Base-by-base conservation (phyloP, 306 rosid genomes). In the Delonix regia region DNA sequence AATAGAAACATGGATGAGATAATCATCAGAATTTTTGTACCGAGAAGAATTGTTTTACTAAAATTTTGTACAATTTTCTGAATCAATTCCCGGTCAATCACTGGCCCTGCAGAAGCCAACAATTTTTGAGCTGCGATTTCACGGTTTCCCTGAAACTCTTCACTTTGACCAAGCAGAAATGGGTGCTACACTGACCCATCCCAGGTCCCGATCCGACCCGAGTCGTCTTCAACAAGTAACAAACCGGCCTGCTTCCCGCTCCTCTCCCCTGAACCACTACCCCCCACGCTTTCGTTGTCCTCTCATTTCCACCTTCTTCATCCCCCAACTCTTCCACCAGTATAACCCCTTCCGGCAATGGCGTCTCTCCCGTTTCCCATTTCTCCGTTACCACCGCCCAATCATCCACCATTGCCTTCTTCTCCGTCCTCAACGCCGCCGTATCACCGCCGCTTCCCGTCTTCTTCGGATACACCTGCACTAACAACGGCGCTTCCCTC, bases 191-290 rank as follows among this genome's bases (percentile, higher is more conserved):
- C 4, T 73, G 3, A 0, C 92, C 90, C 80, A 78, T 28, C 0
- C 92, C 90, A 0, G 41, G 10, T 0, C 90, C 92, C 0, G 86
- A 66, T 4, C 85, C 86, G 30, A 67, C 85, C 68, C 85, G 79
- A 14, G 81, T 80, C 2, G 97, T 90, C 55, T 92, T 90, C 65
- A 92, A 33, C 72, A 90, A 52, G 73, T 92, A 92, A 63, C 97
- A 92, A 12, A 81, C 82, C 9, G 97, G 96, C 0, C 81, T 89
- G 45, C 81, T 75, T 55, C 88, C 92, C 11, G 33, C 71, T 1
- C 92, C 96, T 19, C 82, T 92, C 27, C 92, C 96, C 77, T 92
- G 97, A 81, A 90, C 90, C 85, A 92, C 89, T 3, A 92, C 5
- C 24, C 97, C 97, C 93, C 93, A 92, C 24, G 74, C 90, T 83